phyloP scores from a whole-genome alignment of 768 basidiomycete genomes.

The Suillus weaverae region DNA sequence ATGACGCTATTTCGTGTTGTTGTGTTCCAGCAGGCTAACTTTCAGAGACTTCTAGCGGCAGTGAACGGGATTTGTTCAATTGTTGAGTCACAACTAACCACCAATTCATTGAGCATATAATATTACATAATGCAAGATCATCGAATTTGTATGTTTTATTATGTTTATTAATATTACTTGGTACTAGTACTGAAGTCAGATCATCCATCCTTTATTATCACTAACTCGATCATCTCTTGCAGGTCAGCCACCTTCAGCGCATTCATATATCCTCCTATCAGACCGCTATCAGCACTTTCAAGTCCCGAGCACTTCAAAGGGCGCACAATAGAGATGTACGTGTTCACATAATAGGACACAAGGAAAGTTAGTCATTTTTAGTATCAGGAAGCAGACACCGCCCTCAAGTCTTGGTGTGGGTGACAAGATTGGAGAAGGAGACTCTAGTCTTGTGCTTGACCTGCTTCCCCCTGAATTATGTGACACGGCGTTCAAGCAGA shows the following conservation, averaged over 20 bases:
- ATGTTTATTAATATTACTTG: not conserved
- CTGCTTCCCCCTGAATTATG: constrained; percentile 59
- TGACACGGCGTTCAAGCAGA: constrained; percentile 52
- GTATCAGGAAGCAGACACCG: constrained; percentile 4
- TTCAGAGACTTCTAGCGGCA: no score
- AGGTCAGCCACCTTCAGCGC: not conserved
- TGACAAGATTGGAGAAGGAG: constrained; percentile 62
- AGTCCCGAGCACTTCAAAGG: not conserved
- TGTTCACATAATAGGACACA: not conserved
- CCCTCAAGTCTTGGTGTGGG: constrained; percentile 33
- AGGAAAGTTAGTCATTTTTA: not conserved
- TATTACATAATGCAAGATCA: not conserved
- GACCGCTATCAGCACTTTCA: not conserved
- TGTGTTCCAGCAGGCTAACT: no score
- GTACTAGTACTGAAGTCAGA: not conserved
- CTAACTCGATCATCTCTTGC: constrained; percentile 28
- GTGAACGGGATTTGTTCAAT: no score
- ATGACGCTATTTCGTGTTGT: not conserved
- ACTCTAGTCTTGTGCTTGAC: constrained; percentile 58
- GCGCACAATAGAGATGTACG: not conserved
- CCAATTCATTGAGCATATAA: no score
- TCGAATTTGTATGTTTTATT: no score
- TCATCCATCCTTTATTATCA: constrained; percentile 34
- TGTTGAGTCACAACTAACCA: no score
- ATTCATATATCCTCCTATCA: constrained; percentile 41